phyloP scores from a whole-genome alignment of 1,284 basidiomycete species.

The Sanghuangporus baumii region DNA sequence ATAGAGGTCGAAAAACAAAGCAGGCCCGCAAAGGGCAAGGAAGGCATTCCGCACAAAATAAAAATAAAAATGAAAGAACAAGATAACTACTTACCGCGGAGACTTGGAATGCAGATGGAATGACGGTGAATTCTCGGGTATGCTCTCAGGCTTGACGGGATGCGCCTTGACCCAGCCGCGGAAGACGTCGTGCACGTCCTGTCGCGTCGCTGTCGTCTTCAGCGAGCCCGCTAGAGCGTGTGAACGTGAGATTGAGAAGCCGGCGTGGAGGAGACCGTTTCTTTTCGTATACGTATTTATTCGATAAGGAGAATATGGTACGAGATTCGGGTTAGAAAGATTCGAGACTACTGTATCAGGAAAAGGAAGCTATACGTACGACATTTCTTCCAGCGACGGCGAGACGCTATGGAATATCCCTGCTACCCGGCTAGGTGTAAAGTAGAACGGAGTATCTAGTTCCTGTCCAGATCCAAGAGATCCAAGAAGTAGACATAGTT shows the following conservation, averaged over 20 bases:
- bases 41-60: not conserved
- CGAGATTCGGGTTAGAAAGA: not conserved
- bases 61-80: not conserved
- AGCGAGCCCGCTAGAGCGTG: conserved; percentile 87
- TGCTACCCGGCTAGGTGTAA: conserved; percentile 79
- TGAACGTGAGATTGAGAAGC: conserved; percentile 82
- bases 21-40: too few relatives aligned
- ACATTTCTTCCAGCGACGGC: conserved; percentile 70
- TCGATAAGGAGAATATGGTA: not conserved
- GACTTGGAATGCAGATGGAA: conserved; percentile 59
- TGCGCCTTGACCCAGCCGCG: conserved; percentile 77
- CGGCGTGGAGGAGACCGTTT: conserved; percentile 85
- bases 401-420: conserved; percentile 79
- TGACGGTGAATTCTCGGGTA: conserved; percentile 68
- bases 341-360: not conserved
- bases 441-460: conserved; percentile 81
- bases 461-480: conserved; percentile 48
- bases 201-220: conserved; percentile 80
- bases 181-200: conserved; percentile 78
- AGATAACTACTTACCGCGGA: conserved; percentile 44
- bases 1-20: not conserved
- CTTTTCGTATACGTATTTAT: conserved; percentile 31
- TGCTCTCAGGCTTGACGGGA: conserved; percentile 81
- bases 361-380: conserved; percentile 43
- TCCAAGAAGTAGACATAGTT: not conserved